Evolutionary conservation across 805 yeast genomes (phyloP).

Genomic region (Lipomyces yamadae): DNA sequence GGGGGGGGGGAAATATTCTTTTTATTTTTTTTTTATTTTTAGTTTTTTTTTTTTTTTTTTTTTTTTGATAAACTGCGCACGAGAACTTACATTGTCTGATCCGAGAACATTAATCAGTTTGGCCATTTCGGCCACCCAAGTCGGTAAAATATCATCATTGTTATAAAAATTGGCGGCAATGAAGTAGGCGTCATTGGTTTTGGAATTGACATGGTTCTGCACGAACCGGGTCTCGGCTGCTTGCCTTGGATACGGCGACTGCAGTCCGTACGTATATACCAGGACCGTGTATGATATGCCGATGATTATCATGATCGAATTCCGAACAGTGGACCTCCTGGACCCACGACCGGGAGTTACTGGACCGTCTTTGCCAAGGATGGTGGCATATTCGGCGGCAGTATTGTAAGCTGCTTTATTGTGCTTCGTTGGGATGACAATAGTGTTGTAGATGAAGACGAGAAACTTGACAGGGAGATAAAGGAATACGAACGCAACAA

Average conservation of each 20-base stretch:
- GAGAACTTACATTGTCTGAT: constrained; percentile 22
- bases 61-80: neutral
- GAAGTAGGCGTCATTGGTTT: constrained; percentile 16
- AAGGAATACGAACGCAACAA: constrained; percentile 23
- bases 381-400: neutral
- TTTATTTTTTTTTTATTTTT: too few species aligned
- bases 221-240: neutral
- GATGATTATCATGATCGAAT: neutral
- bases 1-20: too few species aligned
- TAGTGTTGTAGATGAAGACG: neutral
- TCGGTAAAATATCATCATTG: constrained; percentile 21
- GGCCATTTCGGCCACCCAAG: constrained; percentile 24
- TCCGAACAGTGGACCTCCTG: neutral
- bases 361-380: neutral
- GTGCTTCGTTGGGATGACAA: too few species aligned
- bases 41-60: too few species aligned
- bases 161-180: constrained; percentile 35
- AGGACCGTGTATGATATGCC: constrained; percentile 7
- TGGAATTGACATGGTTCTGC: neutral
- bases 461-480: constrained; percentile 24
- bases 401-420: neutral
- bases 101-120: constrained; percentile 27
- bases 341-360: neutral
- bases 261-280: constrained; percentile 9
- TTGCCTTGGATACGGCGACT: constrained; percentile 8